Evolutionary conservation across 306 rosid genomes (phyloP).

Genomic region (Herpetospermum pedunculosum): DNA sequence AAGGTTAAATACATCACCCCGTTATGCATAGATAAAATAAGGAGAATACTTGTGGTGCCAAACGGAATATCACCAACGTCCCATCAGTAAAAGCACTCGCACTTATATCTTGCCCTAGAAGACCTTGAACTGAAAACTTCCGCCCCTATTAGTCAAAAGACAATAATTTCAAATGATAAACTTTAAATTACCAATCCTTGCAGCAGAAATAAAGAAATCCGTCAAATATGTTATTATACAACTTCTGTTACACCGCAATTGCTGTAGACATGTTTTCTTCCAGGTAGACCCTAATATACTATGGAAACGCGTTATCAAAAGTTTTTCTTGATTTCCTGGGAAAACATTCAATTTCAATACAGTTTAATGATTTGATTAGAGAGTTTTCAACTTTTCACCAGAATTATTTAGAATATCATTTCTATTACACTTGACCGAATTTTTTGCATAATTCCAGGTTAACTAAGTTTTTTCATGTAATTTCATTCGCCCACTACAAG

Average conservation of each 20-base stretch:
- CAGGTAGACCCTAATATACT: background rate
- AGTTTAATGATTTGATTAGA: background rate
- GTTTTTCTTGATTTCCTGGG: background rate
- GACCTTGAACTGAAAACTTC: constrained; percentile 87
- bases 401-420: background rate
- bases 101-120: constrained; percentile 57
- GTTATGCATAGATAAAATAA: background rate
- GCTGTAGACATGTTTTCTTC: background rate
- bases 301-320: background rate
- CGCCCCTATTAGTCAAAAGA: constrained; percentile 46
- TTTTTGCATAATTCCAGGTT: background rate
- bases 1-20: constrained; percentile 7
- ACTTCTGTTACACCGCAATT: background rate
- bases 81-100: constrained; percentile 64
- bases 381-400: background rate
- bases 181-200: background rate
- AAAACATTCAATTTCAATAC: background rate
- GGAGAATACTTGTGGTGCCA: constrained; percentile 87
- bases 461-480: background rate
- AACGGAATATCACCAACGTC: constrained; percentile 79
- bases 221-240: background rate
- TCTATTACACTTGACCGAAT: background rate
- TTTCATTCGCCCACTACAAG: background rate
- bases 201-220: background rate
- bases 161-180: background rate